Base-by-base conservation (phyloP, 768 basidiomycete genomes). In the Russula lepida region DNA sequence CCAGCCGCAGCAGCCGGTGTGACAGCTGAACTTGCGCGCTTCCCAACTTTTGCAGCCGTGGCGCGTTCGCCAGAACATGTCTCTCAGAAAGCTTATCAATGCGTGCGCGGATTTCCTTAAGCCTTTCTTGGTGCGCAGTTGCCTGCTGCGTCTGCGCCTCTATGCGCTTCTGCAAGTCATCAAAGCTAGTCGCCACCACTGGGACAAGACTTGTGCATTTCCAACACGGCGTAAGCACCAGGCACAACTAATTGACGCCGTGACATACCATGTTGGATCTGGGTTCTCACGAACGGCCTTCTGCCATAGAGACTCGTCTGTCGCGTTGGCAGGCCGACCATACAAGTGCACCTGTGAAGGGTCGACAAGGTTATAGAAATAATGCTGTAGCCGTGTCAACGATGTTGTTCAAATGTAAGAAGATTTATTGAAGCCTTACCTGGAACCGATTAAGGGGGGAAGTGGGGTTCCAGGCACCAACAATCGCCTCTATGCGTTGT, bases 321-420 rank as follows among this genome's bases (percentile, higher is more conserved):
- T 79, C 13, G 84, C 84, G 66, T 89, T 89, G 15, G 77, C 70
- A 13, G 92, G 91, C 17, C 88, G 83, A 7, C 81, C 84, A 64
- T 89, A 94, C 54, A 84, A 66, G 28, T 74, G 76, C 3, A 88
- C 82, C 65, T 85, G 78, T 6, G 74, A 75, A 0, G 89, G 88
- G 66, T 88, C 84, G 4, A 92, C 89, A 15, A 89, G 74, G 67
- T 92, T 93, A 71, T 94, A 93, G 66, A 94, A 94, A 64, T 82
- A 83, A 64, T 89, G 81, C 90, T 92, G 57, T 39, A 55, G 27
- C 17, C 17, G 39, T n/a, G 33, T 62, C 27, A 57, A 37, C 33
- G 44, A 52, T 15, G 12, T 27, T 6, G 4, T 44, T 44, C 44
- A 19, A 3, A 17, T 43, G 37, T 23, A 39, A 51, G 15, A 28